phyloP scores from a whole-genome alignment of 208 protist species.

The Kentomonas sorsogonicus region DNA sequence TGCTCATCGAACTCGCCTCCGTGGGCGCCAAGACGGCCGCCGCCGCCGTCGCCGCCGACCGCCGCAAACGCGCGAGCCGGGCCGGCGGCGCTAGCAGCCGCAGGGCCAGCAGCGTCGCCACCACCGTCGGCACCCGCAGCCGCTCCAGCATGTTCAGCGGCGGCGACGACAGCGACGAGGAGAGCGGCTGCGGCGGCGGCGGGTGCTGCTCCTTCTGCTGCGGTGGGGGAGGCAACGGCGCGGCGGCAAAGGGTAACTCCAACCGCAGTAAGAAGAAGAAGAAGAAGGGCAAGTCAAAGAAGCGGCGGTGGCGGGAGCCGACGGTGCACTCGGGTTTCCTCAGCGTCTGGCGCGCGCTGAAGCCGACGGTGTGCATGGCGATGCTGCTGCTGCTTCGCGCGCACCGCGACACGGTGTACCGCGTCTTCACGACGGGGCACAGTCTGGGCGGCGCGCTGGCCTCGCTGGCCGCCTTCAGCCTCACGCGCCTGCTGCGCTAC shows the following conservation, averaged over 20 bases:
- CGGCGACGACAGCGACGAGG: no score
- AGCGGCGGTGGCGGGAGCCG: slow-evolving; percentile 48
- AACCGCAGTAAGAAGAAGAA: no score
- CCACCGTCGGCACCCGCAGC: no score
- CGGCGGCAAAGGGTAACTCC: no score
- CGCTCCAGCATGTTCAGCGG: no score
- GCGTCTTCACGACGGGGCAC: slow-evolving; percentile 83
- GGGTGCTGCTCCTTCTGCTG: no score
- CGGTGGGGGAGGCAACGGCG: background rate
- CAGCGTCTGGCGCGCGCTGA: slow-evolving; percentile 66
- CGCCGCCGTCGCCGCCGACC: slow-evolving; percentile 11
- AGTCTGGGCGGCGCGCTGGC: slow-evolving; percentile 87
- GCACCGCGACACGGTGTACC: slow-evolving; percentile 48
- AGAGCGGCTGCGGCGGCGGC: no score
- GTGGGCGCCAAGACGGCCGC: slow-evolving; percentile 1
- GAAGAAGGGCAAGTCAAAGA: no score
- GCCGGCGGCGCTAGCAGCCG: no score
- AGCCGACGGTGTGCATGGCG: slow-evolving; percentile 44
- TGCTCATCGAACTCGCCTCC: background rate
- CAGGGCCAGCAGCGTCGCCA: no score
- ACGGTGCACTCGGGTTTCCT: slow-evolving; percentile 85
- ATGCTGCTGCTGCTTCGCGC: slow-evolving; percentile 33
- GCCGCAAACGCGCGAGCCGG: no score
- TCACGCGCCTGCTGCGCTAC: slow-evolving; percentile 33
- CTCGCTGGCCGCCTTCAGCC: slow-evolving; percentile 79